Percentiles rank a stretch among this genome's conserved stretches.
phyloP scores from a whole-genome alignment of 179 eudicot species.

The Vitellaria paradoxa region DNA sequence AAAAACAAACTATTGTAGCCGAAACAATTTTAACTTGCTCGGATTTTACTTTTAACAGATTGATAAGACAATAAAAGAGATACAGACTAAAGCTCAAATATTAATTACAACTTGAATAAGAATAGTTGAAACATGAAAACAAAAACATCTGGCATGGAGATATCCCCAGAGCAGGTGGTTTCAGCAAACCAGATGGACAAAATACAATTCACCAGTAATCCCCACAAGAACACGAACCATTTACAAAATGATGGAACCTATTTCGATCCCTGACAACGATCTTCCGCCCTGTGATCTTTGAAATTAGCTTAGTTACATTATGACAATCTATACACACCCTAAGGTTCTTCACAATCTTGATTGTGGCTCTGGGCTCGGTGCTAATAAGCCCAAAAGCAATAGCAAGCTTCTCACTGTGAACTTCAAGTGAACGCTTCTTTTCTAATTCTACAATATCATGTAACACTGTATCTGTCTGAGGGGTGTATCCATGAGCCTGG shows the following conservation, averaged over 20 bases:
- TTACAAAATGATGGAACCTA: too few species aligned
- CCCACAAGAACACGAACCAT: neutral
- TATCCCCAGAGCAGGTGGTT: too few species aligned
- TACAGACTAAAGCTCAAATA: too few species aligned
- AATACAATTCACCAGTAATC: neutral
- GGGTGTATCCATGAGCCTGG: constrained; percentile 40
- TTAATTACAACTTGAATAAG: too few species aligned
- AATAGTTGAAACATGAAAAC: too few species aligned
- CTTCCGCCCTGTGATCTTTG: constrained; percentile 39
- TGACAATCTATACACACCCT: constrained; percentile 68
- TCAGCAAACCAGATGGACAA: too few species aligned
- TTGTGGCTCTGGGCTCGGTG: constrained; percentile 46
- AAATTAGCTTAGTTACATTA: constrained; percentile 52
- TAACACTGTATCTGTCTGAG: constrained; percentile 44
- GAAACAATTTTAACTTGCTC: too few species aligned
- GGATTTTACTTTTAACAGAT: too few species aligned
- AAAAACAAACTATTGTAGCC: too few species aligned
- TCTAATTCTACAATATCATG: constrained; percentile 44
- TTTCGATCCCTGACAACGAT: neutral
- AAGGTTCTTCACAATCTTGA: constrained; percentile 62
- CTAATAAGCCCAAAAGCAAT: constrained; percentile 65
- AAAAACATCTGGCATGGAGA: too few species aligned
- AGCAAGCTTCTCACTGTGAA: constrained; percentile 65
- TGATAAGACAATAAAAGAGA: too few species aligned
- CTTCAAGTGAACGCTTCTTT: constrained; percentile 49